Conservation (phyloP, 139 green algal genomes). For the Diplosphaera chodatii region DNA sequence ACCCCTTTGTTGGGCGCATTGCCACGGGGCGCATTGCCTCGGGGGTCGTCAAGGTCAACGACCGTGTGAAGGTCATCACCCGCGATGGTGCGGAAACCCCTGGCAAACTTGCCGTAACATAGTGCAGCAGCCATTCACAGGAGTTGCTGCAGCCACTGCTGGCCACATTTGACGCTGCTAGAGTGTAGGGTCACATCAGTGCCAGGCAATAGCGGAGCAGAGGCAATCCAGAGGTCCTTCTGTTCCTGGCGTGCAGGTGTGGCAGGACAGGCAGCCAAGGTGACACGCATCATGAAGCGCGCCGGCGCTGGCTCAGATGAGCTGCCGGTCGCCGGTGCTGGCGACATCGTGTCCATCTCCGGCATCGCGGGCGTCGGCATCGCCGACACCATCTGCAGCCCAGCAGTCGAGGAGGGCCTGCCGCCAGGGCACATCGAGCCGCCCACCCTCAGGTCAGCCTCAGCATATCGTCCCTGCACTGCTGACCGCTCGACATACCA, state of each 20-base stretch:
- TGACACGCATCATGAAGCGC: slow-evolving; percentile 72
- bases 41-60: slow-evolving; percentile 53
- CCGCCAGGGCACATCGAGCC: slow-evolving; percentile 75
- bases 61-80: slow-evolving; percentile 45
- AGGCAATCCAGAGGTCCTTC: too few relatives aligned
- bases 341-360: slow-evolving; percentile 75
- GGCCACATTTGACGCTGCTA: too few relatives aligned
- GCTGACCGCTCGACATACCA: too few relatives aligned
- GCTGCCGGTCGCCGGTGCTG: slow-evolving; percentile 55
- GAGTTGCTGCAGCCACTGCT: too few relatives aligned
- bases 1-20: slow-evolving; percentile 73
- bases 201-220: too few relatives aligned
- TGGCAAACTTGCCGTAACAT: too few relatives aligned
- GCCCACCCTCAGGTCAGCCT: slow-evolving; percentile 62
- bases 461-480: too few relatives aligned
- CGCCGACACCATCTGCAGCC: slow-evolving; percentile 64
- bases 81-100: slow-evolving; percentile 12
- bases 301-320: slow-evolving; percentile 36
- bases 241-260: too few relatives aligned
- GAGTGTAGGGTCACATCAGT: too few relatives aligned
- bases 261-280: slow-evolving; percentile 20
- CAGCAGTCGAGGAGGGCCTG: slow-evolving; percentile 36
- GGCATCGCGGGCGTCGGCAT: slow-evolving; percentile 53
- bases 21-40: slow-evolving; percentile 71
- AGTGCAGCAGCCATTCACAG: too few relatives aligned